These are phyloP conservation scores for Nakataea oryzae DNA, from an alignment of 2,329 filamentous ascomycete species.

Conservation along the genomic window DNA sequence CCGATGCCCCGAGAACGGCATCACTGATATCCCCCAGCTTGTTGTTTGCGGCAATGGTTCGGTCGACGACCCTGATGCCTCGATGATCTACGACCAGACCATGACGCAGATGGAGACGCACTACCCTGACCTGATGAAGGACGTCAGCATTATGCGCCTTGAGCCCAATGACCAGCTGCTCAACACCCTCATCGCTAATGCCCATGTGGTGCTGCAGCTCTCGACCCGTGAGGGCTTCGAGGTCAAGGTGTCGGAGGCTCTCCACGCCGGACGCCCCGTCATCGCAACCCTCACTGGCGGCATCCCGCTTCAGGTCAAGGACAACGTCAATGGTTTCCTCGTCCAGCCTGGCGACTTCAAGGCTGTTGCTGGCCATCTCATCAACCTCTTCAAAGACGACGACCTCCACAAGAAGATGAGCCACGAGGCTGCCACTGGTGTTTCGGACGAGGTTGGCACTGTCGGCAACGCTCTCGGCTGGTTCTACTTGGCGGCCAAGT, in stretches of 20 bases:
- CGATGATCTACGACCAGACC: constrained; percentile 60
- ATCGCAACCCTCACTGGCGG: constrained; percentile 70
- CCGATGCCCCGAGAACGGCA: constrained; percentile 40
- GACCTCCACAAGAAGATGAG: constrained; percentile 58
- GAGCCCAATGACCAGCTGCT: constrained; percentile 71
- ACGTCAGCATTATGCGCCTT: constrained; percentile 67
- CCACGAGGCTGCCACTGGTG: constrained; percentile 49
- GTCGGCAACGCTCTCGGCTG: constrained; percentile 68
- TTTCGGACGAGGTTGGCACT: constrained; percentile 74
- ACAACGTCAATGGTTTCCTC: constrained; percentile 62
- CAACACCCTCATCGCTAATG: constrained; percentile 63
- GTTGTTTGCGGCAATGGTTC: constrained; percentile 72
- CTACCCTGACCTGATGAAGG: constrained; percentile 50
- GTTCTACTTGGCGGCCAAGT: constrained; percentile 65
- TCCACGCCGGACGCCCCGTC: constrained; percentile 70
- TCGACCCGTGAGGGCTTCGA: constrained; percentile 78
- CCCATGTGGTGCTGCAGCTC: constrained; percentile 65
- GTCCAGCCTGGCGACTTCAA: constrained; percentile 62
- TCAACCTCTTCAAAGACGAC: constrained; percentile 54
- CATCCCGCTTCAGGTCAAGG: constrained; percentile 67
- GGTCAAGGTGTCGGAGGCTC: constrained; percentile 74
- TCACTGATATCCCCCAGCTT: constrained; percentile 54
- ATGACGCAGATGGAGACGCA: constrained; percentile 54
- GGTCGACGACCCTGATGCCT: constrained; percentile 71
- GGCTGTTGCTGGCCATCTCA: constrained; percentile 56